Evolutionary conservation across 345 rosid genomes (phyloP), one percentile per base, ranked within the genome.

Genomic region (Odontarrhena argentea): DNA sequence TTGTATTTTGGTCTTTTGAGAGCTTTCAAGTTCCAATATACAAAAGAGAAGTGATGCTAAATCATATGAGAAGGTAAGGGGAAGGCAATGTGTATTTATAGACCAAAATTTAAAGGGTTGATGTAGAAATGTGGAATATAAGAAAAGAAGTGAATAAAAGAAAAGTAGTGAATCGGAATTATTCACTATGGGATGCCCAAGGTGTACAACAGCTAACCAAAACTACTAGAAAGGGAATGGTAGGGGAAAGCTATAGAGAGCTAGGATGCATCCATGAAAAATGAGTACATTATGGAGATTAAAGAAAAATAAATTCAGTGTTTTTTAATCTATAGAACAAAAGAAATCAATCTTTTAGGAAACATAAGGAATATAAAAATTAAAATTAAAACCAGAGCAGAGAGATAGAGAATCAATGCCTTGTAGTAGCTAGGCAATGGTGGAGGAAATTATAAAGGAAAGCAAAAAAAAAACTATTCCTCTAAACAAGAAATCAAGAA

Each of bases 351-450:
- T 82, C 78, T 76, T 80, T 80, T 74, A 32, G 70, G 80, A 61
- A 82, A 67, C 74, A 65, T 35, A 40, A 48, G 40, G 65, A 49
- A 60, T 65, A 40, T 41, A 7, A 32, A 24, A 1, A 2, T 28
- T 28, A 15, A 7, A 66, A 49, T 56, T 61, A 70, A 79, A 80
- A 18, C 22, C 22, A 63, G 48, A 24, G 41, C 30, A 44, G 28
- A 35, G 48, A 55, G 25, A 55, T 55, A 84, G 77, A 65, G 94
- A 85, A 89, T 89, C 89, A 81, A 85, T 87, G 68, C 85, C 82
- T 83, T 67, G 74, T 71, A 5, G 22, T 18, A 18, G 22, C 22
- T 32, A 63, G 81, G 75, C 69, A 77, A 76, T 69, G 83, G 83
- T 69, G 85, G 83, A 81, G 40, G 58, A 66, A 67, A 81, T 76